These are phyloP conservation scores for Gossypium lobatum DNA, from an alignment of 441 rosid genomes.

Conservation along the genomic window DNA sequence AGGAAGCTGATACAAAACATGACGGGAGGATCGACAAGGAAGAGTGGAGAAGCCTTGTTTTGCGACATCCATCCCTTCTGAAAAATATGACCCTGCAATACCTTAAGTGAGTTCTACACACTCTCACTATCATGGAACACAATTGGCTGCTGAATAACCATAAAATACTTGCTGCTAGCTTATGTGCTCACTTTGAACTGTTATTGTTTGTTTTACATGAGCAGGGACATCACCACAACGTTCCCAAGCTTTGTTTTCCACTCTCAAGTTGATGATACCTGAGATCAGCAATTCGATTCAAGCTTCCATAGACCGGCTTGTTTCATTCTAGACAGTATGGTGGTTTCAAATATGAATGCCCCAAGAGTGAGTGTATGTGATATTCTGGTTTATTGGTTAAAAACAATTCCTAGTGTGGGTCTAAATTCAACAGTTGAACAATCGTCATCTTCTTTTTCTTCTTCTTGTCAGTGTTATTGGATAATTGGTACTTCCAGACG, in stretches of 20 bases:
- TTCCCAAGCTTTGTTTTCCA: constrained; percentile 93
- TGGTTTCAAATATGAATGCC: neutral
- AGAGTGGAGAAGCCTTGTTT: constrained; percentile 89
- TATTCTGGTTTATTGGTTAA: constrained; percentile 6
- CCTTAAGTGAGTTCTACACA: constrained; percentile 60
- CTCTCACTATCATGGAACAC: neutral
- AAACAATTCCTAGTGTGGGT: neutral
- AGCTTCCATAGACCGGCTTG: neutral
- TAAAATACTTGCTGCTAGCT: neutral
- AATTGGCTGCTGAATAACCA: neutral
- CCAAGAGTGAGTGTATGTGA: neutral
- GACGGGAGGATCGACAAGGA: constrained; percentile 92
- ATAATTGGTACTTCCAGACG: neutral
- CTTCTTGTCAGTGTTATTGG: neutral
- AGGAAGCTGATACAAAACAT: constrained; percentile 94
- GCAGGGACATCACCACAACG: constrained; percentile 86
- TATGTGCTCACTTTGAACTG: neutral
- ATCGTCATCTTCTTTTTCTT: neutral
- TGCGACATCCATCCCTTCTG: constrained; percentile 78
- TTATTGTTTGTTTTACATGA: constrained; percentile 4
- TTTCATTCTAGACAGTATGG: neutral
- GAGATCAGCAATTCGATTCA: constrained; percentile 3
- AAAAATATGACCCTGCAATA: constrained; percentile 93
- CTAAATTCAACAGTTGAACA: neutral
- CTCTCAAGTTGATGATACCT: constrained; percentile 80